Evolutionary conservation across 805 yeast species (phyloP), one percentile per base, ranked within the genome.

Genomic region (Wickerhamomyces alni): DNA sequence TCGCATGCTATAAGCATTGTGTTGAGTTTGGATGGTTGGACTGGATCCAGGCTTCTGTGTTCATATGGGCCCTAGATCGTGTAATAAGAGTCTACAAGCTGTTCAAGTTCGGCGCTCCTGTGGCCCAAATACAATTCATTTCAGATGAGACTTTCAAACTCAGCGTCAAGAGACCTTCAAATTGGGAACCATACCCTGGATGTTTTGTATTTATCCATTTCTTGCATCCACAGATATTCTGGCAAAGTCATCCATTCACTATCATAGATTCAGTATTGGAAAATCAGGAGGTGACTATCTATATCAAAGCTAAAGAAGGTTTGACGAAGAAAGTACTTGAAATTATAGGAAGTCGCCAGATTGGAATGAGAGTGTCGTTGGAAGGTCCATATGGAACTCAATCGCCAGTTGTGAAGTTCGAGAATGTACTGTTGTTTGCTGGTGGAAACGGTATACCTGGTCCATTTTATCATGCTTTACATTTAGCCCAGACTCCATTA

Each of bases 201-300:
- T 65, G 71, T 17, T 75, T 62, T 52, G 75, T 70, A 2, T 82
- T 66, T 51, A 59, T 84, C 30, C 73, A 79, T 58, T 77, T 82
- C 55, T 48, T 80, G 38, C 63, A 72, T 29, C 64, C 70, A 30
- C 52, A 61, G 2, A 60, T 69, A 33, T 76, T 80, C 54, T 80
- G 80, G 78, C 86, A 82, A 54, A 75, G 81, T 4, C 87, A 82
- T 55, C 89, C 89, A 4, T 82, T 84, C 61, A 79, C 89, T 2
- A 61, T 74, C 8, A 63, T 74, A 26, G 69, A 69, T 39, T 59
- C 71, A 3, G 56, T 55, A 4, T 57, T 61, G 7, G 61, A 62
- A 37, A 61, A 62, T 33, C 62, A 63, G 44, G 59, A 60, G 37
- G 54, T 75, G 9, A 61, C 65, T 5, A 60, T 73, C 33, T 68